A percentile compares a stretch with the other conserved stretches of the same genome.
Conservation (phyloP, 2,329 filamentous ascomycete species). For the Madurella mycetomatis region DNA sequence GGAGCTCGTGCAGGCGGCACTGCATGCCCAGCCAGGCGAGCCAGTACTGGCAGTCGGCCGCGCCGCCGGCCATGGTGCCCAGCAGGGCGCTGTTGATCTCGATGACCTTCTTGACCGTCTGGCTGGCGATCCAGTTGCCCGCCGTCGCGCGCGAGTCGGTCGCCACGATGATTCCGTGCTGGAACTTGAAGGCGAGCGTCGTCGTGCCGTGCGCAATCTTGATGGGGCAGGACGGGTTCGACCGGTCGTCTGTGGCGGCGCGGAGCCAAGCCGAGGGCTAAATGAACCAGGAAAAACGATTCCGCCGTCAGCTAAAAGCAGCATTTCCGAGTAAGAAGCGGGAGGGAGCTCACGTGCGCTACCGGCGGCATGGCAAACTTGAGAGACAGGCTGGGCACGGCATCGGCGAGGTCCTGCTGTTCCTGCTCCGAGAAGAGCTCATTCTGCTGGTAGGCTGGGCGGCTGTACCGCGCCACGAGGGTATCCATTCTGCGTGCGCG, state of each 20-base stretch:
- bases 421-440: conserved; percentile 70
- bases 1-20: conserved; percentile 97
- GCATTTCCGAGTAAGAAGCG: background rate
- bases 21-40: conserved; percentile 98
- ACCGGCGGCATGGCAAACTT: conserved; percentile 95
- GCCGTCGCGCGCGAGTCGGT: conserved; percentile 97
- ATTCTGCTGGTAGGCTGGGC: conserved; percentile 65
- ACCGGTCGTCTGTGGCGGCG: conserved; percentile 92
- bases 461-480: conserved; percentile 87
- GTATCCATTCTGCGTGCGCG: conserved; percentile 65
- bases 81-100: conserved; percentile 93
- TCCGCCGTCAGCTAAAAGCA: background rate
- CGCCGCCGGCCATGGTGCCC: conserved; percentile 97
- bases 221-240: conserved; percentile 95
- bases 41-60: conserved; percentile 99
- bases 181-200: conserved; percentile 94
- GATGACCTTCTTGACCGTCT: conserved; percentile 99
- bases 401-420: conserved; percentile 66
- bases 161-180: conserved; percentile 96
- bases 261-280: conserved; percentile 92
- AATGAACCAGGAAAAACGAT: background rate
- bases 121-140: conserved; percentile 98
- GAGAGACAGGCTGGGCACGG: conserved; percentile 72
- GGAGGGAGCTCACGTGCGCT: conserved; percentile 63
- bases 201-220: conserved; percentile 99